These are phyloP conservation scores for Pyrenochaeta sp. DNA, from an alignment of 2,329 filamentous ascomycete genomes.

Conservation along the genomic window DNA sequence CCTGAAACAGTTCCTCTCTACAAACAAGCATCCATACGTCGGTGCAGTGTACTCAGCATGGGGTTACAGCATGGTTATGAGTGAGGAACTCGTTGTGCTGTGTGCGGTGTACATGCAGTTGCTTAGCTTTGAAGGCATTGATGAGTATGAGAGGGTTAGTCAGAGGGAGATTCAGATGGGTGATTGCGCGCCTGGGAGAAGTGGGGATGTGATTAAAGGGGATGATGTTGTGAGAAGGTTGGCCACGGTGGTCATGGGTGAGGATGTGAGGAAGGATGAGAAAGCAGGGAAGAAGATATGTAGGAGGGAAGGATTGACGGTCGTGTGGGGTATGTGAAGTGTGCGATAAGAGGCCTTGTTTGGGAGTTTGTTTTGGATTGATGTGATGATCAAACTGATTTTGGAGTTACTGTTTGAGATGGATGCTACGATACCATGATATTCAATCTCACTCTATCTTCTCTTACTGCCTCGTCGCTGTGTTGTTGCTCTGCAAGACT, in stretches of 20 bases:
- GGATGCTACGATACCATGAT: no score
- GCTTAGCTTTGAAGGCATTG: conserved; percentile 33
- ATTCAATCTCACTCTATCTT: no score
- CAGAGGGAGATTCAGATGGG: conserved; percentile 41
- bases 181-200: conserved; percentile 33
- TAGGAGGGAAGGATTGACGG: conserved; percentile 20
- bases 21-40: conserved; percentile 32
- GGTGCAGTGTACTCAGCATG: conserved; percentile 41
- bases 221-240: conserved; percentile 41
- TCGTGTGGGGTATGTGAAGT: conserved; percentile 12
- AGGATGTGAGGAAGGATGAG: conserved; percentile 39
- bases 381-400: no score
- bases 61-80: conserved; percentile 48
- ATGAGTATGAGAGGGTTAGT: conserved; percentile 35
- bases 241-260: conserved; percentile 46
- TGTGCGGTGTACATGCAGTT: conserved; percentile 46
- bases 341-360: neutral
- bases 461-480: no score
- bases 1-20: conserved; percentile 34
- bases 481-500: no score
- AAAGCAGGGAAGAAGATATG: neutral
- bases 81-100: conserved; percentile 41
- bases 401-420: no score
- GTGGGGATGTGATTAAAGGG: conserved; percentile 31
- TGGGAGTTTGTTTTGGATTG: neutral